Conservation (phyloP, 1,139 yeast species). For the Geotrichum histeridarum region DNA sequence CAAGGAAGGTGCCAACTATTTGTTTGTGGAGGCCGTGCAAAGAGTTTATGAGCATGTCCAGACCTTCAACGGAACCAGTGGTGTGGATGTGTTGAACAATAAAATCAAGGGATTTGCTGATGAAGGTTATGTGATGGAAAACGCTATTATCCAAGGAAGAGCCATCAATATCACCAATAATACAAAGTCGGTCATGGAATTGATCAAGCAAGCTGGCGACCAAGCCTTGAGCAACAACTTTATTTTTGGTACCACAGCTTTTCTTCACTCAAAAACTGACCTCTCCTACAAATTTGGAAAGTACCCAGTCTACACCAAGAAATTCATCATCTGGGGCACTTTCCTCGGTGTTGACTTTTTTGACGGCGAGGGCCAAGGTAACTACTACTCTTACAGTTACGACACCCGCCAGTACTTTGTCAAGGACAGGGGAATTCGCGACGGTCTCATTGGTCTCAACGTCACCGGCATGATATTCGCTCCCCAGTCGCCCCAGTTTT, state of each 20-base stretch:
- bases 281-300: slow-evolving; percentile 4
- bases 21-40: slow-evolving; percentile 3
- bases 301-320: slow-evolving; percentile 4
- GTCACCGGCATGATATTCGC: background rate
- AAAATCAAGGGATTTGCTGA: background rate
- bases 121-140: background rate
- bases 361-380: background rate
- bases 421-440: background rate
- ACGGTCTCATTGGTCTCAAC: background rate
- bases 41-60: background rate
- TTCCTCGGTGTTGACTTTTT: background rate
- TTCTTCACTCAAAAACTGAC: background rate
- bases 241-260: background rate
- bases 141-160: background rate
- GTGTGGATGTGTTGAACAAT: background rate
- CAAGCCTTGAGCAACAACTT: background rate
- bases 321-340: slow-evolving; percentile 3
- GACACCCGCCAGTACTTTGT: slow-evolving; percentile 3
- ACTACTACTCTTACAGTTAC: slow-evolving; percentile 5
- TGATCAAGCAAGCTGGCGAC: background rate
- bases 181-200: background rate
- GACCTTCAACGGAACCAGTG: background rate
- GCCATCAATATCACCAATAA: background rate
- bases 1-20: slow-evolving; percentile 3
- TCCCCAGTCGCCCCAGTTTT: slow-evolving; percentile 1